Evolutionary conservation across 2,329 filamentous ascomycete genomes (phyloP).

Genomic region (Stemphylium lycopersici): DNA sequence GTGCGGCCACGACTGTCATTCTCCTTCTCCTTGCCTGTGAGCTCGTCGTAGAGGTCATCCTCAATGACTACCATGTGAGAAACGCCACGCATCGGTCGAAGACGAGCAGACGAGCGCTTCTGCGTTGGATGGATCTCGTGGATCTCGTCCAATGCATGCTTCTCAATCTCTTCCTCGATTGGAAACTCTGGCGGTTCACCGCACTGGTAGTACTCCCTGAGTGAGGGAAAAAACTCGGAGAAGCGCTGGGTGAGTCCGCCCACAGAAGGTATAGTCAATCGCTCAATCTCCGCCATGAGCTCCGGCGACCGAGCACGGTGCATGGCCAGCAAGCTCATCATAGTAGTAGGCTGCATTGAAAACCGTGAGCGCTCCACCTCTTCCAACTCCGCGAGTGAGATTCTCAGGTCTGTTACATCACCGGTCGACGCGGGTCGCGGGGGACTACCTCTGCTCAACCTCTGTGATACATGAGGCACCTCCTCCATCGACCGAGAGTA

Average conservation of each 20-base stretch:
- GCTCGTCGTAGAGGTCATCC: conserved; percentile 43
- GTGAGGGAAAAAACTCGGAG: conserved; percentile 53
- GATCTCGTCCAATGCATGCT: conserved; percentile 42
- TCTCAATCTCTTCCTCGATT: conserved; percentile 47
- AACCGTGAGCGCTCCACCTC: conserved; percentile 33
- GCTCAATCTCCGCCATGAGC: conserved; percentile 52
- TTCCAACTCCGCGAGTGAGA: conserved; percentile 54
- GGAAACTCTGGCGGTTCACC: conserved; percentile 44
- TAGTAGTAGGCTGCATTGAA: conserved; percentile 13
- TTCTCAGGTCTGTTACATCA: conserved; percentile 53
- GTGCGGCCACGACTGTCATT: conserved; percentile 5
- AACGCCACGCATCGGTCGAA: conserved; percentile 43
- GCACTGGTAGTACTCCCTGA: conserved; percentile 49
- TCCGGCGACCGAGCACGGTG: conserved; percentile 49
- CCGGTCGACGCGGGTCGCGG: conserved; percentile 45
- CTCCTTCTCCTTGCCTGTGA: conserved; percentile 25
- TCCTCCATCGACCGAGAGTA: conserved; percentile 48
- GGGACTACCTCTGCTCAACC: conserved; percentile 39
- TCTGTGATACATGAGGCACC: conserved; percentile 32
- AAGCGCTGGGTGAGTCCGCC: conserved; percentile 53
- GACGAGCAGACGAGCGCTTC: conserved; percentile 44
- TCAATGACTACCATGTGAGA: conserved; percentile 42
- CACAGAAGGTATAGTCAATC: conserved; percentile 55
- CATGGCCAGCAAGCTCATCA: conserved; percentile 19
- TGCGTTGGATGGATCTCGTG: conserved; percentile 36